Conservation (phyloP, 73 alveolate species). For the Symbiodinium natans region DNA sequence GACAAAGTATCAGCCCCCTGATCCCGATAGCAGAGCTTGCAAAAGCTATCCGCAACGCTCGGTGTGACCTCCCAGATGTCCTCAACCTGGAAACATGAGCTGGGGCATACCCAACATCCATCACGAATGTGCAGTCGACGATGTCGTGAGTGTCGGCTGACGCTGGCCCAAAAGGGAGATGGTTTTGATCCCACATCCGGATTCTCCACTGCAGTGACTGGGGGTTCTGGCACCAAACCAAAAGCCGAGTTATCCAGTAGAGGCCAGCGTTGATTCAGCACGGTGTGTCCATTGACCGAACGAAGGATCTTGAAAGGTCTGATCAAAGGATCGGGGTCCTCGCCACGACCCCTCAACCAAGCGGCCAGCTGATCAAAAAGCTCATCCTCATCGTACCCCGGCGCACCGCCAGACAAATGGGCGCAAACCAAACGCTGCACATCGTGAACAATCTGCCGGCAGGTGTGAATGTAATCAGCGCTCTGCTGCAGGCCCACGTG, state of each 20-base stretch:
- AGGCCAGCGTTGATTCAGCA: not conserved
- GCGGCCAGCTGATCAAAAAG: not conserved
- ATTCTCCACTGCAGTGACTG: not conserved
- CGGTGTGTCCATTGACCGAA: not conserved
- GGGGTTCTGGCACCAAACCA: not conserved
- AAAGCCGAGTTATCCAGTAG: not conserved
- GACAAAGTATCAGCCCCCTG: not conserved
- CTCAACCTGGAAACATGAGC: not conserved
- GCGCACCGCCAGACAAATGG: not conserved
- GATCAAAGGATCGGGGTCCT: not conserved
- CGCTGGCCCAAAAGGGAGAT: not conserved
- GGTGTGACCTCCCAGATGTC: not conserved
- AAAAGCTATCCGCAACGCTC: not conserved
- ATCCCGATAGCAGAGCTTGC: not conserved
- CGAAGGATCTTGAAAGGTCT: not conserved
- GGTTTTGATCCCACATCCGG: not conserved
- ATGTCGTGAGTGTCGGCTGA: not conserved
- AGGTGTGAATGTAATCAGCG: not conserved
- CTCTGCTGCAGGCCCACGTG: no score
- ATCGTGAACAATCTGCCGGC: not conserved
- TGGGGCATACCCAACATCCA: not conserved
- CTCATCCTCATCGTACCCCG: not conserved
- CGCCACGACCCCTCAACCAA: not conserved
- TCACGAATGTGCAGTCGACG: not conserved
- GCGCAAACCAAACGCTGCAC: not conserved